Evolutionary conservation across 176 grass and related monocot genomes (phyloP).

Genomic region (Saccharum officinarum): DNA sequence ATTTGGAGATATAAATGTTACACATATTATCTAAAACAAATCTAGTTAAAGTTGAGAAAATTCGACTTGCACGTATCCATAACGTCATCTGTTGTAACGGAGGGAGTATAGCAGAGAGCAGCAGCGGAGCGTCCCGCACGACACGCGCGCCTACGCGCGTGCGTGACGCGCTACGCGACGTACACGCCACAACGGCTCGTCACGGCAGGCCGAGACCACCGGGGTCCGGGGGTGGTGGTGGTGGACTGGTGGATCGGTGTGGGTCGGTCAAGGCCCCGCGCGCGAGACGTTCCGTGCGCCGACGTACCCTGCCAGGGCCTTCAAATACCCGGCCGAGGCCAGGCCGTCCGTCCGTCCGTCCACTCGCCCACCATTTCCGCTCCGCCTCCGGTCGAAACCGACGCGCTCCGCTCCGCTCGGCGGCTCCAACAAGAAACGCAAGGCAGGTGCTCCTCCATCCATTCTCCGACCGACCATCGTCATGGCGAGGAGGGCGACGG

Average conservation of each 20-base stretch:
- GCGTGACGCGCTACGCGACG: not conserved
- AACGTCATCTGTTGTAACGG: too few species aligned
- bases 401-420: not conserved
- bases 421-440: too few species aligned
- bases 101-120: too few species aligned
- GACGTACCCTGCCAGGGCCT: not conserved
- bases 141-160: not conserved
- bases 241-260: not conserved
- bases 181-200: not conserved
- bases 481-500: slow-evolving; percentile 23
- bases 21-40: too few species aligned
- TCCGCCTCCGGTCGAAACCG: not conserved
- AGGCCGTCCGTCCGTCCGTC: not conserved
- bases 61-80: too few species aligned
- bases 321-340: not conserved
- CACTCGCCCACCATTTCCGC: not conserved
- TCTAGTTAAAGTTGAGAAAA: too few species aligned
- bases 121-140: too few species aligned
- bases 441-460: not conserved
- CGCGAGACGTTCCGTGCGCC: not conserved
- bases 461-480: not conserved
- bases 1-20: too few species aligned
- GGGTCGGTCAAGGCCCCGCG: not conserved
- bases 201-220: too few species aligned
- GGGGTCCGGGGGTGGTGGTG: not conserved